These are phyloP conservation scores for Citrus mangshanensis DNA, from an alignment of 345 rosid species.

Conservation along the genomic window DNA sequence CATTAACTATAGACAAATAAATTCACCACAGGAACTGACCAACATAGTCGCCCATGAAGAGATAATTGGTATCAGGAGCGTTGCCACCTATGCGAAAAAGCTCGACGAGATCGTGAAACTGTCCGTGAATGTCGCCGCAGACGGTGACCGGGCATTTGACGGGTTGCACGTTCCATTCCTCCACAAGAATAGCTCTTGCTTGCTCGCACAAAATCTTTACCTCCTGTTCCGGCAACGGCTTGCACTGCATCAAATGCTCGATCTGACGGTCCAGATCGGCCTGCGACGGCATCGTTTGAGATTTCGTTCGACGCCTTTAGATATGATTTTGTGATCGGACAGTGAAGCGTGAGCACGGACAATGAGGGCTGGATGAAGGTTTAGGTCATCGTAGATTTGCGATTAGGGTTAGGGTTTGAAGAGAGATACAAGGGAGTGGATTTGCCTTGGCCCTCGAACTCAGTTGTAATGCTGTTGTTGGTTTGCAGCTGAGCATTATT, in stretches of 20 bases:
- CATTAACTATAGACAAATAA: neutral
- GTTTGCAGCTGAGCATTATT: conserved; percentile 4
- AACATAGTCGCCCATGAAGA: conserved; percentile 59
- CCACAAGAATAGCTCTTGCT: conserved; percentile 41
- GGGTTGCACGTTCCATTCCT: conserved; percentile 58
- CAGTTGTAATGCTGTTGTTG: conserved; percentile 5
- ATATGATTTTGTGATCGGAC: neutral
- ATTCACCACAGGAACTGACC: conserved; percentile 25
- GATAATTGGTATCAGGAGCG: conserved; percentile 51
- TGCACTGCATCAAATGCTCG: conserved; percentile 59
- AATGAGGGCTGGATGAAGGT: neutral
- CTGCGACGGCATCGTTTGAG: conserved; percentile 32
- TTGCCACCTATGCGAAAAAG: conserved; percentile 55
- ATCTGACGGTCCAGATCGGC: conserved; percentile 60
- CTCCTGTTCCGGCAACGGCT: conserved; percentile 49
- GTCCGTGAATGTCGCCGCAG: conserved; percentile 54
- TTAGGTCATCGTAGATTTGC: conserved; percentile 14
- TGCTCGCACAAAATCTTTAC: conserved; percentile 47
- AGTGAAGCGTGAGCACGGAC: neutral
- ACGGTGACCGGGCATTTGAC: conserved; percentile 56
- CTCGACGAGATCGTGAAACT: conserved; percentile 56
- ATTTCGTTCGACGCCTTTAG: neutral
- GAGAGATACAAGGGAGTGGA: neutral
- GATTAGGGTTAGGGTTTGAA: conserved; percentile 15
- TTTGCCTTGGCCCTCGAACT: conserved; percentile 25